These are phyloP conservation scores for Neopestalotiopsis sp. DNA, from an alignment of 2,329 filamentous ascomycete genomes.

Conservation along the genomic window DNA sequence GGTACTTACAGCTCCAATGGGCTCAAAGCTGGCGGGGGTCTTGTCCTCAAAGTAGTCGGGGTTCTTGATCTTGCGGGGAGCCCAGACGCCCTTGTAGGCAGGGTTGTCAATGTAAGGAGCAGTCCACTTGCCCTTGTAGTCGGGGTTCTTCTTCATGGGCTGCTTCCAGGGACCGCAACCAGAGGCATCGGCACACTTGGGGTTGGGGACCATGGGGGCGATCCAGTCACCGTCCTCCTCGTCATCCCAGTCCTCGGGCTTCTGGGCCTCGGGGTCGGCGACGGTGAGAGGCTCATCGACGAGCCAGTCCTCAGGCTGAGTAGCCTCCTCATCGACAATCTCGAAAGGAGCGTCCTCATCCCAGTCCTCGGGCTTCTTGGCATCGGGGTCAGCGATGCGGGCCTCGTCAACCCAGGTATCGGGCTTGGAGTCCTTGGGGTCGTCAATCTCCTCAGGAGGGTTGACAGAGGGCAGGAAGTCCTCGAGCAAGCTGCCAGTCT, in stretches of 20 bases:
- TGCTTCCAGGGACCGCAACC: slow-evolving; percentile 93
- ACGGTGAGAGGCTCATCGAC: slow-evolving; percentile 84
- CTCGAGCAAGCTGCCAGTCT: slow-evolving; percentile 90
- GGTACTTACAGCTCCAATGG: slow-evolving; percentile 88
- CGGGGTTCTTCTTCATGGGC: slow-evolving; percentile 92
- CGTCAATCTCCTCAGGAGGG: slow-evolving; percentile 92
- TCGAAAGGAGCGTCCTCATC: slow-evolving; percentile 98
- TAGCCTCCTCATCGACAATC: slow-evolving; percentile 91
- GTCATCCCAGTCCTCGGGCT: slow-evolving; percentile 99
- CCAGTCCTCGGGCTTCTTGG: slow-evolving; percentile 97
- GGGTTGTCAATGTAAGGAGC: slow-evolving; percentile 96
- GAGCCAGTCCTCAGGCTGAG: slow-evolving; percentile 94
- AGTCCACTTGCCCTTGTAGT: slow-evolving; percentile 99
- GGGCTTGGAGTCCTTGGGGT: slow-evolving; percentile 91
- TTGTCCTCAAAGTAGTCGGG: slow-evolving; percentile 97
- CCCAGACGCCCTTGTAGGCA: slow-evolving; percentile 95
- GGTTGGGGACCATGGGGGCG: slow-evolving; percentile 87
- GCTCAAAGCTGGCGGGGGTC: slow-evolving; percentile 94
- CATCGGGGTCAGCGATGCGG: slow-evolving; percentile 89
- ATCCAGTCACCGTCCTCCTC: slow-evolving; percentile 99
- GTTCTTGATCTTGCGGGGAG: slow-evolving; percentile 95
- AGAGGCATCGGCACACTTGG: slow-evolving; percentile 91
- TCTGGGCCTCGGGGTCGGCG: slow-evolving; percentile 91
- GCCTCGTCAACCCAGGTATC: slow-evolving; percentile 94
- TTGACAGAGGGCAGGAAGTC: slow-evolving; percentile 95